phyloP scores from a whole-genome alignment of 495 filamentous ascomycete species.

The Neurospora sp. region DNA sequence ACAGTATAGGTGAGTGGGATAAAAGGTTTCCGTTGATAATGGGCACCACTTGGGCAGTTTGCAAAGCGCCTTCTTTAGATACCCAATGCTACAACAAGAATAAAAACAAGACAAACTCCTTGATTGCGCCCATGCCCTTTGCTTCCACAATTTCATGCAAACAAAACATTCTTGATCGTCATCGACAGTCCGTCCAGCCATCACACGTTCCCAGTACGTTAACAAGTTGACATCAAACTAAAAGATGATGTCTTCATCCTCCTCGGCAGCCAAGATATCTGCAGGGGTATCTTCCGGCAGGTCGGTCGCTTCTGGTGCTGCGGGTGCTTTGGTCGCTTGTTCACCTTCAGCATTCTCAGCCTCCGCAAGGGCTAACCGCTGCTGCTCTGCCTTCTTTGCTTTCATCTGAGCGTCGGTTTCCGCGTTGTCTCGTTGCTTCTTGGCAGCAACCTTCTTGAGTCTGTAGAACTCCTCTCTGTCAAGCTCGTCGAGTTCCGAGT shows the following conservation, averaged over 20 bases:
- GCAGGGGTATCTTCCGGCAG: conserved; percentile 17
- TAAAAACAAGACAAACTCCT: conserved; percentile 11
- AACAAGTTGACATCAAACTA: conserved; percentile 29
- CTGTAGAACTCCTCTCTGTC: conserved; percentile 98
- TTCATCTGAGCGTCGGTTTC: conserved; percentile 65
- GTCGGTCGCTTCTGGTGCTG: not conserved
- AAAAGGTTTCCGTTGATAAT: not conserved
- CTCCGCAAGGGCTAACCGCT: conserved; percentile 6
- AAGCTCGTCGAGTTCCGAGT: conserved; percentile 94
- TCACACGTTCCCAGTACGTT: not conserved
- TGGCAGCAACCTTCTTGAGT: conserved; percentile 93
- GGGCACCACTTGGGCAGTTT: not conserved
- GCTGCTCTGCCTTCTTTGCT: conserved; percentile 39
- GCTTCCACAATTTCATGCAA: not conserved
- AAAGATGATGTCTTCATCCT: conserved; percentile 95
- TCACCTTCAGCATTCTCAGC: not conserved
- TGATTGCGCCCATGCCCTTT: conserved; percentile 13
- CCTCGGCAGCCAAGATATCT: conserved; percentile 74
- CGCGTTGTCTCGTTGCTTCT: conserved; percentile 80
- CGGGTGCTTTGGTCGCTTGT: not conserved
- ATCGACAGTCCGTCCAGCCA: not conserved
- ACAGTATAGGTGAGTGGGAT: not conserved
- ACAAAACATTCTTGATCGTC: not conserved
- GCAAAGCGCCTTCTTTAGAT: conserved; percentile 2
- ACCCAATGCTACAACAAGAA: conserved; percentile 11